Evolutionary conservation across 352 stramenopile genomes (phyloP), one percentile per base, ranked within the genome.

Genomic region (Blastocystis hominis): DNA sequence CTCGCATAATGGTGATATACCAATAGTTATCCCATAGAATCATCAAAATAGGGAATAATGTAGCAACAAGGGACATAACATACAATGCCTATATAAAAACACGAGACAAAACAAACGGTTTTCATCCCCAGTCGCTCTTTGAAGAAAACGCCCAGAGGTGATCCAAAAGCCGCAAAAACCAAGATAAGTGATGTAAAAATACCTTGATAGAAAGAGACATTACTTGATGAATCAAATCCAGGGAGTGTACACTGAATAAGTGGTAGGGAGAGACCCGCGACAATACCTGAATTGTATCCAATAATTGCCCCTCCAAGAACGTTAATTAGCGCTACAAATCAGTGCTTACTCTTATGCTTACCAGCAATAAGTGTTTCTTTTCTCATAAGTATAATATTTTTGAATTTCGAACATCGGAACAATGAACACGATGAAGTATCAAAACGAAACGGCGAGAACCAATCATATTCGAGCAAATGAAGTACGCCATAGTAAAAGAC

Each of bases 141-240:
- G n/a, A 87, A 77, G 38, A 56, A 87, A 54, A 87, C 77, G n/a
- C 62, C 62, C 6, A 87, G 34, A 50, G 77, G 77, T 55, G 77
- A 87, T 15, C 77, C 77, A 61, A 87, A 66, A 34, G 77, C 69
- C 0, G 77, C 77, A 66, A 87, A 76, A 15, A 87, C 66, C 38
- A 87, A 36, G n/a, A 87, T 87, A 4, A 50, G 72, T 3, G 77
- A 61, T 17, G 62, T 87, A 50, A 87, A 87, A 38, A 63, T 7
- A 30, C 59, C 72, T 44, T 84, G 72, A 68, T 84, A 84, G 6
- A 84, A 53, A 38, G 72, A 84, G n/a, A 84, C n/a, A 66, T 47
- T 47, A 42, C 59, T 68, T n/a, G 59, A 44, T 17, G 59, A 20
- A 42, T 47, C 59, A 9, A 64, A 34, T 38, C 62, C 44, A 34